Base-by-base conservation (phyloP, 441 rosid species). In the Sinapis alba region DNA sequence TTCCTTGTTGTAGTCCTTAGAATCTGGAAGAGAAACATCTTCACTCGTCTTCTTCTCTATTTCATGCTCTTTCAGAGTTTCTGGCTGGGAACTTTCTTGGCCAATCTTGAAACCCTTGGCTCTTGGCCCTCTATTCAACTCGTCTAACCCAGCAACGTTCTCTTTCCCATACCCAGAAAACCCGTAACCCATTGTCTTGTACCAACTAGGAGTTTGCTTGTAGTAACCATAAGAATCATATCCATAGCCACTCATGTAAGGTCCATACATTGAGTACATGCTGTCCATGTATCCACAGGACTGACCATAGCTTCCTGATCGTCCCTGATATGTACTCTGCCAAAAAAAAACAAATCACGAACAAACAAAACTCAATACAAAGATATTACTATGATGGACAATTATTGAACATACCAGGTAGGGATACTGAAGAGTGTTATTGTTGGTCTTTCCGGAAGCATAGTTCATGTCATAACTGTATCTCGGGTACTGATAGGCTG, bases 111-210 rank as follows among this genome's bases (percentile, higher is more conserved):
- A 82, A 13, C 83, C 79, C 81, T 83, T 88, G 6, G 86, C 84
- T 65, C 96, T 80, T 36, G 96, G 96, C 18, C 96, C 93, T 76
- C 87, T 81, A 56, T 86, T 90, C 67, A 90, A 73, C 85, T 90
- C 96, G 21, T 83, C 87, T 38, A 90, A 78, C 41, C 93, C 88
- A 69, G 86, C 90, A 18, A 71, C 72, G 71, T 79, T 86, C 69
- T 88, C 91, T 70, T 83, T 86, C 18, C 87, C 88, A 59, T 76
- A 88, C 32, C 89, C 87, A 32, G 69, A 75, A 61, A 11, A 75
- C 4, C 86, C 87, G 63, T 77, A 57, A 18, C 74, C 79, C 75
- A 80, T 79, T 10, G 85, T 57, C 64, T 82, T 85, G 73, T 73
- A 83, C 90, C 90, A 90, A 7, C 79, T 84, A 4, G 79, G 86